Conservation (phyloP, 139 green algal species). For the Gonium pectorale region DNA sequence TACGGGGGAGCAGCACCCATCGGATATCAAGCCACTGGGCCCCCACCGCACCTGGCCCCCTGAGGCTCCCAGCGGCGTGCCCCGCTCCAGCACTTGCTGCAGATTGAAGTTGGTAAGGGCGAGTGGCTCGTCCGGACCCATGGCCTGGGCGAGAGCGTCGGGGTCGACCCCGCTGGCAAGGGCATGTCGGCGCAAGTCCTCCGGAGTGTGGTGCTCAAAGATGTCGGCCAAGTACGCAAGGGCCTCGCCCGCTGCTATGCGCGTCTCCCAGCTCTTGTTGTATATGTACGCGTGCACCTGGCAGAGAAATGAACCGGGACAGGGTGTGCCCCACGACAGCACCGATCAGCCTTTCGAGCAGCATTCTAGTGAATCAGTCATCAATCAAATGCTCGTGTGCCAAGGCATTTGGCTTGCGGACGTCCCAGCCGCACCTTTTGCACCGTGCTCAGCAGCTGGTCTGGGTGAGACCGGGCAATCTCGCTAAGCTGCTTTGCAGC, state of each 20-base stretch:
- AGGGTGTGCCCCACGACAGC: too few species aligned
- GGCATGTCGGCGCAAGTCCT: constrained; percentile 55
- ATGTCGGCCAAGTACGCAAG: constrained; percentile 82
- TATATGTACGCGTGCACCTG: constrained; percentile 79
- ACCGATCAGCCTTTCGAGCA: too few species aligned
- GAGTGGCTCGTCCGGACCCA: constrained; percentile 11
- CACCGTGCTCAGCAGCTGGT: constrained; percentile 81
- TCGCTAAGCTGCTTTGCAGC: constrained; percentile 86
- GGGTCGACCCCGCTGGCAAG: constrained; percentile 3
- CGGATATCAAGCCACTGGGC: too few species aligned
- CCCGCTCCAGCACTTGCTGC: constrained; percentile 74
- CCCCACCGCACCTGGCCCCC: constrained; percentile 84
- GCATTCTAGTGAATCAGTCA: too few species aligned
- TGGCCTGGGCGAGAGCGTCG: neutral
- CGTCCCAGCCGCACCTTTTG: constrained; percentile 68
- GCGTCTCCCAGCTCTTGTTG: constrained; percentile 85
- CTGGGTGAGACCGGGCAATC: constrained; percentile 77
- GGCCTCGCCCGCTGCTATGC: constrained; percentile 81
- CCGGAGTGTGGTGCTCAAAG: constrained; percentile 72
- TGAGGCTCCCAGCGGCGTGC: constrained; percentile 82
- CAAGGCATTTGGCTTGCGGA: too few species aligned
- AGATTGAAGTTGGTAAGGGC: constrained; percentile 75
- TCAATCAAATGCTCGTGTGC: too few species aligned
- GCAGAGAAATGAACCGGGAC: too few species aligned
- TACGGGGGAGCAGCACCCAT: too few species aligned